Evolutionary conservation across 495 filamentous ascomycete genomes (phyloP).

Genomic region (Aspergillus cavernicola): DNA sequence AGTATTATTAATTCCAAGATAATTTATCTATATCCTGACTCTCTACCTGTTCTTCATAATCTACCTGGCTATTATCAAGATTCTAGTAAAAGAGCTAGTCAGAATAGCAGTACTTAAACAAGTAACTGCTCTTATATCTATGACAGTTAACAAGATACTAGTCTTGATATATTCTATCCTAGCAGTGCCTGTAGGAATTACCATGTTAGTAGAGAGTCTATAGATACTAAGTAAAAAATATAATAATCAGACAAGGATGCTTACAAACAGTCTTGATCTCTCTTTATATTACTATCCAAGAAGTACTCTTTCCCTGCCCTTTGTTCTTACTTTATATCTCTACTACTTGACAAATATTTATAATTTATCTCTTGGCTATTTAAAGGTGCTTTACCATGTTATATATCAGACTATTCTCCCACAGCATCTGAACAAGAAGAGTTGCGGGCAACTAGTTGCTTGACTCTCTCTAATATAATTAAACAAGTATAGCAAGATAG

Average conservation of each 20-base stretch:
- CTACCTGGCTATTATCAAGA: background rate
- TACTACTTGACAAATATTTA: conserved; percentile 14
- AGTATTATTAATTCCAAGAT: background rate
- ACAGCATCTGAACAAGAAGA: conserved; percentile 12
- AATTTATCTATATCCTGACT: conserved; percentile 17
- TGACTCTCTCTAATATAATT: background rate
- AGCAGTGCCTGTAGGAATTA: background rate
- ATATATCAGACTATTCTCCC: conserved; percentile 3
- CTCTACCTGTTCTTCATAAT: conserved; percentile 9
- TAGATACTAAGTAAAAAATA: conserved; percentile 10
- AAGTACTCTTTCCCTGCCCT: conserved; percentile 13
- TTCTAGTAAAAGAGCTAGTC: background rate
- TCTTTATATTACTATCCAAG: background rate
- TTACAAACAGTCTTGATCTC: conserved; percentile 10
- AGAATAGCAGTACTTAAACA: background rate
- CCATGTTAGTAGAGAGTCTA: background rate
- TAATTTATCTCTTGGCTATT: conserved; percentile 24
- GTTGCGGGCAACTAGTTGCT: background rate
- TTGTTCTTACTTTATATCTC: conserved; percentile 16
- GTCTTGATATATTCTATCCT: background rate
- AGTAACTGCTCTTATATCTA: too few relatives aligned
- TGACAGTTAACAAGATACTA: background rate
- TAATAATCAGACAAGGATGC: conserved; percentile 2
- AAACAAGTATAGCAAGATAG: background rate
- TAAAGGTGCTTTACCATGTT: conserved; percentile 16